These are phyloP conservation scores for Phytophthora rubi DNA, from an alignment of 352 stramenopile species.

Conservation along the genomic window DNA sequence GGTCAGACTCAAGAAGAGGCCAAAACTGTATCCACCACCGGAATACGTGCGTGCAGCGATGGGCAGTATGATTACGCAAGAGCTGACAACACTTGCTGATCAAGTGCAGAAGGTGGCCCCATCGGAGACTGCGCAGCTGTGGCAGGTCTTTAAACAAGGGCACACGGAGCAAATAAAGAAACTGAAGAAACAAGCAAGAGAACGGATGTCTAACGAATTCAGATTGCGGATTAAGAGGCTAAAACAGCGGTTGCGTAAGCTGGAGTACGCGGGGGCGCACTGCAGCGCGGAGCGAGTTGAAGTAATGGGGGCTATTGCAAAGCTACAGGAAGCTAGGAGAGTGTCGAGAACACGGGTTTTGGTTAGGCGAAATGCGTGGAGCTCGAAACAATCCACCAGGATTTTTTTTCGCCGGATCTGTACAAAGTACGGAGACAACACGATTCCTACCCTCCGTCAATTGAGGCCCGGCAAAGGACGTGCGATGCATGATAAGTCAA, in stretches of 20 bases:
- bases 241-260: too few relatives aligned
- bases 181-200: too few relatives aligned
- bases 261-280: too few relatives aligned
- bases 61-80: neutral
- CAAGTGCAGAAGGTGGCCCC: neutral
- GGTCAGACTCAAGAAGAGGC: neutral
- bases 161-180: too few relatives aligned
- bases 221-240: too few relatives aligned
- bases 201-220: too few relatives aligned
- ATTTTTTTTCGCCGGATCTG: conserved; percentile 3
- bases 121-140: too few relatives aligned
- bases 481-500: conserved; percentile 1
- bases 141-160: too few relatives aligned
- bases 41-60: neutral
- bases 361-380: conserved; percentile 1
- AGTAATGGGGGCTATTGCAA: neutral
- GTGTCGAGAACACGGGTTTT: neutral
- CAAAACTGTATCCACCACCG: neutral
- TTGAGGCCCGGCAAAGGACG: too few relatives aligned
- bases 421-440: conserved; percentile 10
- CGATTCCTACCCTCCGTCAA: neutral
- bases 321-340: neutral
- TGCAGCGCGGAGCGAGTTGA: neutral
- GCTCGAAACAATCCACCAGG: neutral
- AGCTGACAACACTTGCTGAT: neutral